phyloP scores from a whole-genome alignment of 2,329 filamentous ascomycete genomes.

The Fusarium drepaniforme region DNA sequence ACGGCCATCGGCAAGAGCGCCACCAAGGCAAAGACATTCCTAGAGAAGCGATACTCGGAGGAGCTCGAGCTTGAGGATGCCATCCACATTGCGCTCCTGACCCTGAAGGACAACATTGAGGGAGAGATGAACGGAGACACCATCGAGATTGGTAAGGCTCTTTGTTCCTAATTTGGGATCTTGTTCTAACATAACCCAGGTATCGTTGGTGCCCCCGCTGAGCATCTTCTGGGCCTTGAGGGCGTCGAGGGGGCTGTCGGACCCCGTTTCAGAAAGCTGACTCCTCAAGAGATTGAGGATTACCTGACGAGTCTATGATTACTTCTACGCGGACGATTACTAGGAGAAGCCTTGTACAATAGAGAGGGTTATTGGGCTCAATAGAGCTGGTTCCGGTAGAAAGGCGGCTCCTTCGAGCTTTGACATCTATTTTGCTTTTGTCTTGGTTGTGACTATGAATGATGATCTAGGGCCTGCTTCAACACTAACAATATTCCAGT shows the following conservation, averaged over 20 bases:
- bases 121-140: conserved; percentile 99
- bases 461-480: conserved; percentile 63
- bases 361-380: conserved; percentile 59
- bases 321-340: conserved; percentile 38
- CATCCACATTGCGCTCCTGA: conserved; percentile 96
- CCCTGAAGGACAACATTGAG: conserved; percentile 98
- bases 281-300: conserved; percentile 98
- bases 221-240: conserved; percentile 92
- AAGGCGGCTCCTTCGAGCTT: conserved; percentile 23
- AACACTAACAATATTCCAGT: conserved; percentile 54
- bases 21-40: conserved; percentile 97
- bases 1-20: conserved; percentile 99
- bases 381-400: conserved; percentile 46
- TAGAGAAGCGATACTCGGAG: conserved; percentile 99
- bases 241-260: conserved; percentile 88
- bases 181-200: conserved; percentile 63
- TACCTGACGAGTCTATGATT: conserved; percentile 96
- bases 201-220: conserved; percentile 93
- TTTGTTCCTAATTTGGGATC: accelerated
- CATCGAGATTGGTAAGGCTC: conserved; percentile 88
- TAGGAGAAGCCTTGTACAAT: conserved; percentile 58
- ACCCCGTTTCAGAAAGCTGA: conserved; percentile 93
- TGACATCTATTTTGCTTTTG: conserved; percentile 18
- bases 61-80: conserved; percentile 97
- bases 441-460: conserved; percentile 58